phyloP scores from a whole-genome alignment of 2,329 filamentous ascomycete species.

The Cladosporium oxysporum region DNA sequence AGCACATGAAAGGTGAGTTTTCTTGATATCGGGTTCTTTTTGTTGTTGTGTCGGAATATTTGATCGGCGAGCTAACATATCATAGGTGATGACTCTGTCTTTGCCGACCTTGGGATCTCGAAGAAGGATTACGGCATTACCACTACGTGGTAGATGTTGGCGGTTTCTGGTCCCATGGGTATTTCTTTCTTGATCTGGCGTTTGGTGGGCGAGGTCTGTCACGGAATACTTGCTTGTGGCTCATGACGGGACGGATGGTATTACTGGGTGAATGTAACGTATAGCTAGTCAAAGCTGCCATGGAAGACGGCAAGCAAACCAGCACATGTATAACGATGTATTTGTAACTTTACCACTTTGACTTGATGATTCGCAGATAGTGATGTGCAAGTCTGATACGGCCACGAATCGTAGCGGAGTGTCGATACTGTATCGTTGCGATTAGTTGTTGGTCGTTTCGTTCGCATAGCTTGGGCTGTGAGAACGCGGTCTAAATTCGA shows the following conservation, averaged over 20 bases:
- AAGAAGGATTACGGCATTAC: constrained; percentile 65
- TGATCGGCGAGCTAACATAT: not conserved
- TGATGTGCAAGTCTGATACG: not conserved
- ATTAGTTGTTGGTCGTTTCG: not conserved
- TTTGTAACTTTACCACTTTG: not conserved
- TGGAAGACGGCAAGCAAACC: not conserved
- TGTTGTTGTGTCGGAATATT: not conserved
- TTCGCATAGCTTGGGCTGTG: not conserved
- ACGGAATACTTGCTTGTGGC: not conserved
- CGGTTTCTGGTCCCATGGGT: not conserved
- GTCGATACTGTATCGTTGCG: not conserved
- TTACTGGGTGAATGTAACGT: not conserved
- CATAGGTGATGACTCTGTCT: constrained; percentile 60
- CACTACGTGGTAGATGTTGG: constrained; percentile 58
- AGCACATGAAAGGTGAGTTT: constrained; percentile 52
- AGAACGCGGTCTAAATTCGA: not conserved
- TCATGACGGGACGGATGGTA: not conserved
- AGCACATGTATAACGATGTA: not conserved
- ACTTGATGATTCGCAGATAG: not conserved
- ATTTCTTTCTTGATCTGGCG: not conserved
- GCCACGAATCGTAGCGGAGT: not conserved
- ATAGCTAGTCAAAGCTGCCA: not conserved
- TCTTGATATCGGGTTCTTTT: not conserved
- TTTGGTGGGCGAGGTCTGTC: not conserved
- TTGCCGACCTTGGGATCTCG: constrained; percentile 60